A percentile compares a stretch with the other conserved stretches of the same genome.
These are phyloP conservation scores for Hura crepitans DNA, from an alignment of 441 rosid species.

Conservation along the genomic window DNA sequence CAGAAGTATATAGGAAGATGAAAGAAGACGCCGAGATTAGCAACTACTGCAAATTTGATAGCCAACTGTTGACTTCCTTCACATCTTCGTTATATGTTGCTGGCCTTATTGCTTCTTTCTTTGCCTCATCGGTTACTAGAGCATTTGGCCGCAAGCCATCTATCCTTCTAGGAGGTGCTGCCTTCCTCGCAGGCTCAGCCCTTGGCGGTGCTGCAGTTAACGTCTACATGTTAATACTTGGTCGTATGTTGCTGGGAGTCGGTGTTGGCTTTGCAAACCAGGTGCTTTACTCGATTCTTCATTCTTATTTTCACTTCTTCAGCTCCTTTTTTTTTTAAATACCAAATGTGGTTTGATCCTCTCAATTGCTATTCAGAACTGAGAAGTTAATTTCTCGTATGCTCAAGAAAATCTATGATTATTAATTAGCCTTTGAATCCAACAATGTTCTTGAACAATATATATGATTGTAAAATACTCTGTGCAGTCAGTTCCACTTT, in stretches of 20 bases:
- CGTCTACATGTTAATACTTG: slow-evolving; percentile 59
- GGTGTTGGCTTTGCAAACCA: slow-evolving; percentile 85
- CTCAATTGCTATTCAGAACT: no score
- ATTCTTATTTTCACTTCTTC: neutral
- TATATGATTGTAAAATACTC: neutral
- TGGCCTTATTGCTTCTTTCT: slow-evolving; percentile 56
- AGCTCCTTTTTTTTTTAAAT: no score
- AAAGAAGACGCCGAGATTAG: slow-evolving; percentile 46
- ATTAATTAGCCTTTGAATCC: neutral
- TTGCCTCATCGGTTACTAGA: slow-evolving; percentile 53
- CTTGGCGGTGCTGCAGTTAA: slow-evolving; percentile 60
- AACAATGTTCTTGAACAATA: neutral
- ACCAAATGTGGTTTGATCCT: no score
- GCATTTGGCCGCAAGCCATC: slow-evolving; percentile 53
- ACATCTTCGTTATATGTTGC: slow-evolving; percentile 74
- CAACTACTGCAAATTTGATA: slow-evolving; percentile 57
- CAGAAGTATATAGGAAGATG: slow-evolving; percentile 40
- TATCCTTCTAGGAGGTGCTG: slow-evolving; percentile 57
- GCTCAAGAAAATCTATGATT: neutral
- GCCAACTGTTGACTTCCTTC: slow-evolving; percentile 57
- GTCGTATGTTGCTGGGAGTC: slow-evolving; percentile 68
- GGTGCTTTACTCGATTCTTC: slow-evolving; percentile 31
- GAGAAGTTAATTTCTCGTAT: neutral
- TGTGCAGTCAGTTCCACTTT: slow-evolving; percentile 45
- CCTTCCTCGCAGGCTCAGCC: slow-evolving; percentile 59